Base-by-base conservation (phyloP, 2,329 filamentous ascomycete species). In the Ophiostoma sp. region DNA sequence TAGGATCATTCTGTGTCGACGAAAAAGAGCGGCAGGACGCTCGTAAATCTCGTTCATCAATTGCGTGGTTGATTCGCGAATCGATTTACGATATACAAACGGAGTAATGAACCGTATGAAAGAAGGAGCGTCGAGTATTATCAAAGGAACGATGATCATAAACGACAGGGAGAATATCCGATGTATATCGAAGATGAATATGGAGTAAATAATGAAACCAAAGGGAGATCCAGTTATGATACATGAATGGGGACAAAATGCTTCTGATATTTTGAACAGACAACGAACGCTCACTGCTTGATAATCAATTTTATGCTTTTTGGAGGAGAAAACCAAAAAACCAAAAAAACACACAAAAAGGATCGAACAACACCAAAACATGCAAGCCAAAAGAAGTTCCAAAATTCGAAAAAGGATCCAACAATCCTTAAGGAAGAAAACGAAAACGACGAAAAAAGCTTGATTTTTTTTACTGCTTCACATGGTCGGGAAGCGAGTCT, bases 401-500 rank as follows among this genome's bases (percentile, higher is more conserved):
- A 12, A 39, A 45, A 64, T 42, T n/a, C 1, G n/a, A n/a, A 55
- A 55, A 45, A 64, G 19, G 19, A 15, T 15, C 19, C 5, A 50
- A n/a, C 17, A 19, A 4, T 25, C 57, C 28, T 15, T 11, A 45
- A 45, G 8, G 36, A 11, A 2, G 6, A 28, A 19, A 12, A 45
- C n/a, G 33, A 19, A 6, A 28, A 42, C 19, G 19, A 19, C 31
- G n/a, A 17, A 19, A 22, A 36, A 1, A 19, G 19, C 31, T 39
- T 39, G 48, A 22, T 45, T 52, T 17, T 22, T 28, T 9, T 55
- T 45, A 66, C 36, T 22, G 61, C 22, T 28, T 17, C 12, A 70
- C 55, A 28, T 74, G 66, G 9, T n/a, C n/a, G 7, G 73, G 73
- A 1, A 72, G 45, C 42, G 74, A 25, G 36, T 72, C 72, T 8